Conservation (phyloP, 495 filamentous ascomycete genomes). For the Aspergillus cavernicola region DNA sequence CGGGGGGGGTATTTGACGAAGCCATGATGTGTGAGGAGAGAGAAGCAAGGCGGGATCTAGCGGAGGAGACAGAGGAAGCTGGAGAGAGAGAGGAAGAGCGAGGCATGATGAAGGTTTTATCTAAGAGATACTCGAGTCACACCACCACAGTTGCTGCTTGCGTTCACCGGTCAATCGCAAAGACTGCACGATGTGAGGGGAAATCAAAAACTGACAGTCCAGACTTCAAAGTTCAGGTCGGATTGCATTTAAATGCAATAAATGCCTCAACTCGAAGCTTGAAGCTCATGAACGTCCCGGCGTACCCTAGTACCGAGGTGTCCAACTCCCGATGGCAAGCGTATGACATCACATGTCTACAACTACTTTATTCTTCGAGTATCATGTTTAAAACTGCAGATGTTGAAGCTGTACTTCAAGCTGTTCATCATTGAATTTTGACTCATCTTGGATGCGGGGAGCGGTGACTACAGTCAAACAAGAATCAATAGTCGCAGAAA, state of each 20-base stretch:
- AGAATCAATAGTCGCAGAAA: not conserved
- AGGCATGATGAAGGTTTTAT: slow-evolving; percentile 17
- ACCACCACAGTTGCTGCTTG: slow-evolving; percentile 23
- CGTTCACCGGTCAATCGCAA: slow-evolving; percentile 23
- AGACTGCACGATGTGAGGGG: not conserved
- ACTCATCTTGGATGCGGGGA: not conserved
- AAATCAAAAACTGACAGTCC: not conserved
- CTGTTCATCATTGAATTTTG: no score
- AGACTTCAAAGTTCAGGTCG: not conserved
- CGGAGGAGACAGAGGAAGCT: slow-evolving; percentile 22
- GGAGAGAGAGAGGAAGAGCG: slow-evolving; percentile 20
- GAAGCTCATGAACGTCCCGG: not conserved
- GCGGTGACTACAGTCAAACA: not conserved
- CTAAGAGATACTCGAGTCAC: slow-evolving; percentile 14
- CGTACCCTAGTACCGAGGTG: slow-evolving; percentile 4
- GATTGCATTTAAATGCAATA: slow-evolving; percentile 2
- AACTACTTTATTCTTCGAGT: not conserved
- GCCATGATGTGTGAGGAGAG: slow-evolving; percentile 47
- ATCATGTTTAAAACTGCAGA: not conserved
- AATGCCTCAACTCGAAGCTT: not conserved
- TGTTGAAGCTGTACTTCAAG: no score
- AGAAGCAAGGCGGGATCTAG: slow-evolving; percentile 37
- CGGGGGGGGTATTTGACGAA: slow-evolving; percentile 51
- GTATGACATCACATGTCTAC: slow-evolving; percentile 6
- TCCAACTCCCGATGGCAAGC: not conserved